A percentile compares a stretch with the other conserved stretches of the same genome.
These are phyloP conservation scores for Mycena galericulata DNA, from an alignment of 768 basidiomycete species.

Conservation along the genomic window DNA sequence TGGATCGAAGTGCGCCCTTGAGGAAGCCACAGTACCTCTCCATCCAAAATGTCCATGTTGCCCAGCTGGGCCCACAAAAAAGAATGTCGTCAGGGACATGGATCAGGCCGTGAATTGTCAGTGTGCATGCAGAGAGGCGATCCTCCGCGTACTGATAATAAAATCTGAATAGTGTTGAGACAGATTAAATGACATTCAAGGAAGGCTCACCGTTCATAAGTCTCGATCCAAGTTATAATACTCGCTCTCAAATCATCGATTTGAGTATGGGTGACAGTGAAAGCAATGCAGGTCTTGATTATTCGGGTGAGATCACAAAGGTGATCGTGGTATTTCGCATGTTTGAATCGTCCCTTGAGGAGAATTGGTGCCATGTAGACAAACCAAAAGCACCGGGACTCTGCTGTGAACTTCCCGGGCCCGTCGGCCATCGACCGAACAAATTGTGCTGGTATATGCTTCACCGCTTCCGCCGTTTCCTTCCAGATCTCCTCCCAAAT, in stretches of 20 bases:
- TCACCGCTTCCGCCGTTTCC: constrained; percentile 51
- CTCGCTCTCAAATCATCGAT: constrained; percentile 40
- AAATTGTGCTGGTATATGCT: constrained; percentile 51
- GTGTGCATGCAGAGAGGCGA: constrained; percentile 34
- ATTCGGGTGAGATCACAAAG: constrained; percentile 50
- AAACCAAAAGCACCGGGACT: too few relatives aligned
- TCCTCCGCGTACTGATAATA: constrained; percentile 47
- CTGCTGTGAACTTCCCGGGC: too few relatives aligned
- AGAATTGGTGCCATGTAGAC: too few relatives aligned
- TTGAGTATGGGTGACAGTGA: constrained; percentile 41
- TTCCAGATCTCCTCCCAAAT: too few relatives aligned
- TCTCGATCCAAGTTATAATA: constrained; percentile 50
- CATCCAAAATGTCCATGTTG: constrained; percentile 42
- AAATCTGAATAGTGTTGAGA: not conserved
- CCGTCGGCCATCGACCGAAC: constrained; percentile 42
- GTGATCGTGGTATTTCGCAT: constrained; percentile 51
- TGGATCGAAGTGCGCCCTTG: constrained; percentile 27
- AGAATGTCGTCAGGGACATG: constrained; percentile 40
- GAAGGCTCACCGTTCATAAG: constrained; percentile 48
- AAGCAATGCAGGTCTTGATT: constrained; percentile 49
- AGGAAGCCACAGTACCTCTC: constrained; percentile 42
- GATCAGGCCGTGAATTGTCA: constrained; percentile 38
- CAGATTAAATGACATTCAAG: not conserved
- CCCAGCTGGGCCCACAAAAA: constrained; percentile 38
- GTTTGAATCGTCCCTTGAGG: constrained; percentile 46